Evolutionary conservation across 495 filamentous ascomycete species (phyloP), one percentile per base, ranked within the genome.

Genomic region (Aspergillus nidulans): DNA sequence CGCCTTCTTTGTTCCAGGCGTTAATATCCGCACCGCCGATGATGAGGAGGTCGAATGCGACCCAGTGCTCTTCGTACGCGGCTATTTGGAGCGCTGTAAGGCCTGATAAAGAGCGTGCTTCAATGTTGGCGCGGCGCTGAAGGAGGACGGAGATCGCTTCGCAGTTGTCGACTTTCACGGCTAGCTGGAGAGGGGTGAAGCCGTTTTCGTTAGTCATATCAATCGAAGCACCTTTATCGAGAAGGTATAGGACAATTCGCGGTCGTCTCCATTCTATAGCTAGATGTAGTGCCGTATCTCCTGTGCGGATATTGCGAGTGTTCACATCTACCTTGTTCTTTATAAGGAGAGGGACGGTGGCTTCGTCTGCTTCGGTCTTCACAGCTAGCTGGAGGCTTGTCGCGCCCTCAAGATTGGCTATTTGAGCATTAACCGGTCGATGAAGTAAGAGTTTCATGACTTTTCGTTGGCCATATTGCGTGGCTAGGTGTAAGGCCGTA

Each of bases 1-100:
- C 63, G 0, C 70, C 70, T 28, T 69, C 24, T 0, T 55, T 65
- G 32, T 62, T 58, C 34, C 60, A 65, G 15, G 53, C 59, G 39
- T 74, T 71, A 47, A 74, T 64, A 25, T 74, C 65, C 0, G 69
- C 71, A 0, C 71, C 68, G 0, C 62, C 65, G 12, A 61, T 66
- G 0, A 72, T 0, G 0, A 74, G 55, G 21, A 72, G 52, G 20
- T 71, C 68, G 46, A 71, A 68, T 4, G 64, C 69, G 16, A 64
- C 32, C 69, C 67, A 70, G 39, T 74, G 36, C 1, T 59, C 56
- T 12, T 60, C 23, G 15, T 47, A 20, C 0, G 66, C 69, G 6
- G 71, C 62, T 0, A 58, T 2, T 4, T 74, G 71, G 12, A 72
- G 51, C 0, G 71, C 69, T 6, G 66, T 74, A 0, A 49, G 26